Conservation (phyloP, 2,329 filamentous ascomycete species). For the Curvularia eragrostidis region DNA sequence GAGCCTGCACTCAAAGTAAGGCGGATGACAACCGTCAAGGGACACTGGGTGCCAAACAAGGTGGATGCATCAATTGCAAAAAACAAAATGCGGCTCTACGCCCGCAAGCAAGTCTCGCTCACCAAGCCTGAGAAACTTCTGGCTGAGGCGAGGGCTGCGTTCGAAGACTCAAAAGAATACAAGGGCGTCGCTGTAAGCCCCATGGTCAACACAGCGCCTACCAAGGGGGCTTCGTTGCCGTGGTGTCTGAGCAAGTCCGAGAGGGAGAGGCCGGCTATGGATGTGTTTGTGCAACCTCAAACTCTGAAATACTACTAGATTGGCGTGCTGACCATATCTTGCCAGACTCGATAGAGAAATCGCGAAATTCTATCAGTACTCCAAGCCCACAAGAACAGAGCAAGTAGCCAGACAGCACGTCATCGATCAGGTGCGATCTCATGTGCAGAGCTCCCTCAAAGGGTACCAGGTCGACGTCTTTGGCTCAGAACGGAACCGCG, state of each 20-base stretch:
- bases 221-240: conserved; percentile 24
- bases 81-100: conserved; percentile 1
- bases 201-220: not conserved
- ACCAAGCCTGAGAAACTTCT: conserved; percentile 13
- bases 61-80: conserved; percentile 8
- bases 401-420: conserved; percentile 45
- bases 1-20: not conserved
- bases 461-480: conserved; percentile 52
- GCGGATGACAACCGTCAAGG: conserved; percentile 9
- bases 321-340: not conserved
- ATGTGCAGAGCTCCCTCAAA: conserved; percentile 30
- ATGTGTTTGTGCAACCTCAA: conserved; percentile 12
- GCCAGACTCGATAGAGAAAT: conserved; percentile 39
- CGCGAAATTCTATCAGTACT: conserved; percentile 34
- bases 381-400: conserved; percentile 54
- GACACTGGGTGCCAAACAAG: conserved; percentile 1
- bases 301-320: not conserved
- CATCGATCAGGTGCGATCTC: conserved; percentile 37
- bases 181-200: conserved; percentile 26
- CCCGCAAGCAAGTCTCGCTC: not conserved
- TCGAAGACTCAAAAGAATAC: conserved; percentile 24
- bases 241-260: conserved; percentile 22
- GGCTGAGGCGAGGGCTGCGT: conserved; percentile 15
- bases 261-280: conserved; percentile 10
- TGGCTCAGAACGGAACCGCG: conserved; percentile 61